Base-by-base conservation (phyloP, 345 rosid genomes). In the Raphanus raphanistrum region DNA sequence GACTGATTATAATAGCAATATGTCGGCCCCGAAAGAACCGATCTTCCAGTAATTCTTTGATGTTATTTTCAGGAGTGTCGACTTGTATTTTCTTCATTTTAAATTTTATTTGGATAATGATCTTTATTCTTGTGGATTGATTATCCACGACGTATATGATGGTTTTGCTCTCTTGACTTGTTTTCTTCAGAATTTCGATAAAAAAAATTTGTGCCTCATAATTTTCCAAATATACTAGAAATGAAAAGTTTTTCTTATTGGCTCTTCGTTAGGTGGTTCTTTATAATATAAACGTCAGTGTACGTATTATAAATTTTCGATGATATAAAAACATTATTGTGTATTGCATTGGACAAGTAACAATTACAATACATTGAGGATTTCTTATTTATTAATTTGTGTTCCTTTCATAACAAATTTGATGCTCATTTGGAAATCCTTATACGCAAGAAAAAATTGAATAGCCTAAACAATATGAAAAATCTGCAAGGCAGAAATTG, bases 181-280 rank as follows among this genome's bases (percentile, higher is more conserved):
- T 68, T 79, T 67, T 79, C 78, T 79, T 73, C 64, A 68, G 78
- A 59, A 62, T 68, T 79, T 73, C 66, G 52, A 52, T 73, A 67
- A 67, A 50, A n/a, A n/a, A n/a, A n/a, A n/a, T 70, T 38, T 55
- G 25, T 25, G 66, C 32, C 3, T 66, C 72, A 59, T 58, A 15
- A 31, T 72, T 70, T 69, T 17, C 26, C 58, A 52, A 52, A 52
- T 16, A 21, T 25, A 16, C 13, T 15, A 8, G 43, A 48, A 60
- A 60, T 28, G 12, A 35, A 76, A 5, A 17, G 8, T 17, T 76
- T 9, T 28, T 63, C 4, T 10, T 7, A 21, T 52, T 5, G 2
- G 32, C 11, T 13, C 63, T 41, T 16, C 33, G 9, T 72, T 78
- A 2, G 16, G 74, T 79, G 70, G 78, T 73, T 59, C 70, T 45